Base-by-base conservation (phyloP, 2,329 filamentous ascomycete genomes). In the Aspergillus melleus region DNA sequence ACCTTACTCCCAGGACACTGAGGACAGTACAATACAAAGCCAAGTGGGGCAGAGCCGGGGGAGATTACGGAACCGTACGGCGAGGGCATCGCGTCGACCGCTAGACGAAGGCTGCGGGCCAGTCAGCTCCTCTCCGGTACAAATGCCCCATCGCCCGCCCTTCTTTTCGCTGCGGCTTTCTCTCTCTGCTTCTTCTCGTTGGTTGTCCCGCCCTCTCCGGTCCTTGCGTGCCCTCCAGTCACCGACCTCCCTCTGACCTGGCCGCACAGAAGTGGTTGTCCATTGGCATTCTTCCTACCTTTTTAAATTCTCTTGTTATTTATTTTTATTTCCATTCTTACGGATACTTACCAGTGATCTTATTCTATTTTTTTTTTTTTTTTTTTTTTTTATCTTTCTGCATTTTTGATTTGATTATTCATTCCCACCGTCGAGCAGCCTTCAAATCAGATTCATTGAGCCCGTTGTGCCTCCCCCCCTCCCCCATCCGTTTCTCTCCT, bases 141-240 rank as follows among this genome's bases (percentile, higher is more conserved):
- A 76, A 76, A 76, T 75, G 73, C 73, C 71, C 74, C 74, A 76
- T 76, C 72, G 64, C 67, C 66, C 72, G 71, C 72, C 65, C 70
- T 70, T 68, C 63, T 71, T 66, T 52, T 70, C 68, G 65, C 68
- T 68, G 67, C 66, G 67, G 64, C 68, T 72, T 74, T 68, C 66
- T 71, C 66, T 71, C 66, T 74, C 71, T 75, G 73, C 72, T 72
- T 65, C 67, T 68, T 75, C 74, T 76, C 74, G 74, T 76, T 76
- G 74, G 74, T 75, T 70, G 70, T 74, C 70, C 67, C 61, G 59
- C 65, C 65, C 64, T 68, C 64, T 67, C 69, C 70, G 68, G 61
- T 63, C 58, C 65, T 67, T 68, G 64, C 68, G 67, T 70, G 67
- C 60, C 64, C 64, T 66, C 64, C 64, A 67, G 64, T 67, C 64